Percentiles rank a stretch among this genome's conserved stretches.
Evolutionary conservation across 441 rosid genomes (phyloP).

Genomic region (Jatropha podagrica): DNA sequence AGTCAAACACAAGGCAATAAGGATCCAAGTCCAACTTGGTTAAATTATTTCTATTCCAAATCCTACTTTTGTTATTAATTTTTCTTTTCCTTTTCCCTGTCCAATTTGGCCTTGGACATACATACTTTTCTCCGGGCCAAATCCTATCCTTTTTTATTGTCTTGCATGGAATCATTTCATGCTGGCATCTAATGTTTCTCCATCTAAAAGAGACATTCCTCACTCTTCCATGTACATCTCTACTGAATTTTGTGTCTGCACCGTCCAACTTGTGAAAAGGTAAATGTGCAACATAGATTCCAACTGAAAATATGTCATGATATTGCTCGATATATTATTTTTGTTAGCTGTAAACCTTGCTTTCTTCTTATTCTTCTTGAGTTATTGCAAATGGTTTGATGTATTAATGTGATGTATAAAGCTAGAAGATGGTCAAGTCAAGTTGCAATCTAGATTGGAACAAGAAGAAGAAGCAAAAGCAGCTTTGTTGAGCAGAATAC

Average conservation of each 20-base stretch:
- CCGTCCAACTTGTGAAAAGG: neutral
- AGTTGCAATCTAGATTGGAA: slow-evolving; percentile 88
- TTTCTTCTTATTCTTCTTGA: neutral
- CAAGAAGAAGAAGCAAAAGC: slow-evolving; percentile 99
- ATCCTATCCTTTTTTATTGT: neutral
- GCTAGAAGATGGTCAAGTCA: slow-evolving; percentile 99
- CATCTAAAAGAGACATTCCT: neutral
- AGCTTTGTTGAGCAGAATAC: slow-evolving; percentile 94
- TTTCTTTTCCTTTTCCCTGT: too few relatives aligned
- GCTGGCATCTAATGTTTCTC: neutral
- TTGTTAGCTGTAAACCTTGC: slow-evolving; percentile 2
- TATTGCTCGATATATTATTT: neutral
- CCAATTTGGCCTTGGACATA: too few relatives aligned
- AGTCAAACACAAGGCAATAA: too few relatives aligned
- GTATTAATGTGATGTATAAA: slow-evolving; percentile 43
- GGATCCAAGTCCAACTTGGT: too few relatives aligned
- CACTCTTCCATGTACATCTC: neutral
- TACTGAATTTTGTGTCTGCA: neutral
- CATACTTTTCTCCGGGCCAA: neutral
- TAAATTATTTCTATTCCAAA: too few relatives aligned
- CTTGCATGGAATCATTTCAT: neutral
- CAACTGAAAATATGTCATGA: slow-evolving; percentile 15
- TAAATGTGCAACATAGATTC: neutral
- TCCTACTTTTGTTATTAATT: too few relatives aligned
- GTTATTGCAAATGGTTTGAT: slow-evolving; percentile 18